Conservation (phyloP, 257 asterid genomes). For the Solanum infundibuliforme region DNA sequence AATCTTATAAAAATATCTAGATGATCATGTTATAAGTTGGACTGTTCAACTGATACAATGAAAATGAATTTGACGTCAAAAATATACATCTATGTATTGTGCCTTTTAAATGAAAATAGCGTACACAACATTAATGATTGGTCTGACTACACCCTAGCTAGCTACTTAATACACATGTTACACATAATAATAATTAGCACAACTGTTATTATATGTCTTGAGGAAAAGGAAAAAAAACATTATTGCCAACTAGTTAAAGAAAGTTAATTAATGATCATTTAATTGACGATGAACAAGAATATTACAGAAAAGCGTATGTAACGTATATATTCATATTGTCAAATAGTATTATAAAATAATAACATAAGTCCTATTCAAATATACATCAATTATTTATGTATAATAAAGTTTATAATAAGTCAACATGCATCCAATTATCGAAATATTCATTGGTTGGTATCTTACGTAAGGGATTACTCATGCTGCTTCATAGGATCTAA, state of each 20-base stretch:
- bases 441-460: not conserved
- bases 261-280: not conserved
- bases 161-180: not conserved
- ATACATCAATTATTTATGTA: not conserved
- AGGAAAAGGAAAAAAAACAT: not conserved
- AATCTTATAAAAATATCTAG: not conserved
- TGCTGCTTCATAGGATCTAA: not conserved
- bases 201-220: not conserved
- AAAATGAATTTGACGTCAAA: not conserved
- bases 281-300: not conserved
- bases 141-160: not conserved
- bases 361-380: not conserved
- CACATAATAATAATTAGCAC: not conserved
- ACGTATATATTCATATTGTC: not conserved
- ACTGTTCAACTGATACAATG: not conserved
- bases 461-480: not conserved
- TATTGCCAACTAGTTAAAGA: not conserved
- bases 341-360: not conserved
- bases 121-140: not conserved
- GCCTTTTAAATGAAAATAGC: not conserved
- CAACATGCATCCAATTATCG: not conserved
- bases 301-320: not conserved
- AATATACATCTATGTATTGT: not conserved
- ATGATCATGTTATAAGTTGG: not conserved
- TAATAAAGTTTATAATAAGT: not conserved